Percentiles rank a stretch among this genome's conserved stretches.
These are phyloP conservation scores for Bjerkandera adusta DNA, from an alignment of 1,284 basidiomycete genomes.

Conservation along the genomic window DNA sequence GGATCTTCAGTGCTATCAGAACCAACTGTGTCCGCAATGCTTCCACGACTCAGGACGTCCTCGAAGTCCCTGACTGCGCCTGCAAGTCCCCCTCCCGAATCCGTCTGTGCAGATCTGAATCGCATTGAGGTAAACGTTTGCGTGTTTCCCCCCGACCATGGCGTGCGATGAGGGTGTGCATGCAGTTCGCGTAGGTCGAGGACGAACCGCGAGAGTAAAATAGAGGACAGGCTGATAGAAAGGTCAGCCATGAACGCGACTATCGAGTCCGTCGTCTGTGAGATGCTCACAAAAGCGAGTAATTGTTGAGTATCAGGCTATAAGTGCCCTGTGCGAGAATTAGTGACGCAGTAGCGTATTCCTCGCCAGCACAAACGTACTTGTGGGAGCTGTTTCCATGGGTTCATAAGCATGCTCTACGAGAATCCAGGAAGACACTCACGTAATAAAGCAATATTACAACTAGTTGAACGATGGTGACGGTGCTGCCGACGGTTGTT, in stretches of 20 bases:
- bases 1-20: not conserved
- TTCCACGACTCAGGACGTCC: not conserved
- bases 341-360: not conserved
- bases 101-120: not conserved
- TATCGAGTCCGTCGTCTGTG: not conserved
- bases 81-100: not conserved
- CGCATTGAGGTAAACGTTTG: not conserved
- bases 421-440: not conserved
- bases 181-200: constrained; percentile 8
- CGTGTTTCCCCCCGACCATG: not conserved
- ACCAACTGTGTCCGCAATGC: not conserved
- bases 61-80: constrained; percentile 10
- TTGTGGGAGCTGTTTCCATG: constrained; percentile 4
- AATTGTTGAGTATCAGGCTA: constrained; percentile 12
- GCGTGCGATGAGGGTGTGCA: not conserved
- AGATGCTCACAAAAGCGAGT: constrained; percentile 6
- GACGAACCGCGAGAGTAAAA: constrained; percentile 9
- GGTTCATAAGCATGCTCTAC: not conserved
- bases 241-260: not conserved
- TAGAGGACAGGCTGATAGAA: constrained; percentile 6
- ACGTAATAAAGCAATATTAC: constrained; percentile 12
- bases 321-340: constrained; percentile 8
- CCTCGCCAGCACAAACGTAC: not conserved
- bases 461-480: constrained; percentile 5
- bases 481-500: not conserved